Percentiles rank a stretch among this genome's conserved stretches.
phyloP scores from a whole-genome alignment of 805 yeast species.

The Grigorovia humatica region DNA sequence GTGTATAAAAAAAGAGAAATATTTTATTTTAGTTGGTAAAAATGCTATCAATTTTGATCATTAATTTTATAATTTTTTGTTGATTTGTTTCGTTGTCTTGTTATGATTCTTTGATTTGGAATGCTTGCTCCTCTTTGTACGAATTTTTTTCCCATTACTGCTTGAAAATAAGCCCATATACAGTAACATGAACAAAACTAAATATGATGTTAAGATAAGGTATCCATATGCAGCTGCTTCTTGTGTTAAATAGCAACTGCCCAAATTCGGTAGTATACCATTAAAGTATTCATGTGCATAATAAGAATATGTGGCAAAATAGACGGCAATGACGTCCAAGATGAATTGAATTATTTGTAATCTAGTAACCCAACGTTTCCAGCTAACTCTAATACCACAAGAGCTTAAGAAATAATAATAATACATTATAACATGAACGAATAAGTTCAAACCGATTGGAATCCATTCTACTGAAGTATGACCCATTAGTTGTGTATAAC shows the following conservation, averaged over 20 bases:
- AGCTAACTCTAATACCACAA: slow-evolving; percentile 78
- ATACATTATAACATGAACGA: slow-evolving; percentile 77
- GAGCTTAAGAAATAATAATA: slow-evolving; percentile 78
- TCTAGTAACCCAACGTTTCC: slow-evolving; percentile 84
- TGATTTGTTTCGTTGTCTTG: not conserved
- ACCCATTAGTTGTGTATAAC: slow-evolving; percentile 72
- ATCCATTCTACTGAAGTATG: slow-evolving; percentile 74
- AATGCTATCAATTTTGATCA: not conserved
- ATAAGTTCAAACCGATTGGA: slow-evolving; percentile 60
- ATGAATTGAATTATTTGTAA: slow-evolving; percentile 72
- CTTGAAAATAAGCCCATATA: slow-evolving; percentile 74
- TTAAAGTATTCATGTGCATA: slow-evolving; percentile 59
- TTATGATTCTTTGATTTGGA: not conserved
- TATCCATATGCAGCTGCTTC: slow-evolving; percentile 89
- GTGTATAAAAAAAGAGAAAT: not conserved
- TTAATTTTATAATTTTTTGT: no score
- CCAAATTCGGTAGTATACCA: slow-evolving; percentile 56
- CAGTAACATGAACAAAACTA: slow-evolving; percentile 83
- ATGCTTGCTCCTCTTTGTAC: slow-evolving; percentile 3
- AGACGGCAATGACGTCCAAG: slow-evolving; percentile 62
- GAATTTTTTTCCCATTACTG: slow-evolving; percentile 8
- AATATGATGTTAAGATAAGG: slow-evolving; percentile 74
- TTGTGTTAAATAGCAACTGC: slow-evolving; percentile 85
- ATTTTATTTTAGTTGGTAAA: no score
- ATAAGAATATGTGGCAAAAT: slow-evolving; percentile 74